These are phyloP conservation scores for Pythium sukuiense DNA, from an alignment of 352 stramenopile genomes.

Conservation along the genomic window DNA sequence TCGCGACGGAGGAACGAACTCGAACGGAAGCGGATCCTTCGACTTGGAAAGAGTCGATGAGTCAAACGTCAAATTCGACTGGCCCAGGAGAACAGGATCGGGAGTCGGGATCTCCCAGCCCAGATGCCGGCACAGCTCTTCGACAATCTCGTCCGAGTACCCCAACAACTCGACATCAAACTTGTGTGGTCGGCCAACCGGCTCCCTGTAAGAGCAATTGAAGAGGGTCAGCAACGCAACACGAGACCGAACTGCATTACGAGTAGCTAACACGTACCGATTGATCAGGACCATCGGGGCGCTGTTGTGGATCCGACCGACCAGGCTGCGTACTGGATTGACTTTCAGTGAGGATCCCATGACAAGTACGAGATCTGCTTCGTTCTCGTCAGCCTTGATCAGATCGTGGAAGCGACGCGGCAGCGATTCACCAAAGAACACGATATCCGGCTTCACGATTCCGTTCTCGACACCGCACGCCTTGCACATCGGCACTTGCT, in stretches of 20 bases:
- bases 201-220: constrained; percentile 42
- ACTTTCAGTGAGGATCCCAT: constrained; percentile 99
- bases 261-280: constrained; percentile 34
- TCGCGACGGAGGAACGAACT: constrained; percentile 68
- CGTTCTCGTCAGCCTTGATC: constrained; percentile 75
- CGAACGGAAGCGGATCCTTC: constrained; percentile 45
- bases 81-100: constrained; percentile 59
- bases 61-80: constrained; percentile 52
- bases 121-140: constrained; percentile 74
- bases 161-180: constrained; percentile 85
- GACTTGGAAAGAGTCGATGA: constrained; percentile 27
- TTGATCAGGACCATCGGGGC: constrained; percentile 88
- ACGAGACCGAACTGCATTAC: neutral
- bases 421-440: constrained; percentile 98
- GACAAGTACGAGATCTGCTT: constrained; percentile 97
- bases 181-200: constrained; percentile 75
- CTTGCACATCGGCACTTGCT: constrained; percentile 79
- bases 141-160: constrained; percentile 84
- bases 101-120: constrained; percentile 78
- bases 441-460: constrained; percentile 97
- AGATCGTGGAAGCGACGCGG: constrained; percentile 88
- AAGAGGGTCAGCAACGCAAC: neutral
- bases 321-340: constrained; percentile 91
- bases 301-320: constrained; percentile 77
- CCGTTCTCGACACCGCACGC: constrained; percentile 75